phyloP scores from a whole-genome alignment of 345 rosid species.

The Erysimum cheiranthoides region DNA sequence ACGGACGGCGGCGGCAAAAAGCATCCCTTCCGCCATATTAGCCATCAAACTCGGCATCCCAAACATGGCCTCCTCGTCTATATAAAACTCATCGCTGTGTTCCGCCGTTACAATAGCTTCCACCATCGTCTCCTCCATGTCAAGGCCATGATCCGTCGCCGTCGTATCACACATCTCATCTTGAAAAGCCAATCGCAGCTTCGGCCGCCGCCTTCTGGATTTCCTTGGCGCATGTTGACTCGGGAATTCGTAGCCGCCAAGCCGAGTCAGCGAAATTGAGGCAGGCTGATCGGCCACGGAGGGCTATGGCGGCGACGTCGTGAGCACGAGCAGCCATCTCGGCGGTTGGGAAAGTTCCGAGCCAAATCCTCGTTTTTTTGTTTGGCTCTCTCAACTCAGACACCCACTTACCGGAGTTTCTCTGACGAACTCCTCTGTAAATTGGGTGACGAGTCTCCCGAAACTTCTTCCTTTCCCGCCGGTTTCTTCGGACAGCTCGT shows the following conservation, averaged over 20 bases:
- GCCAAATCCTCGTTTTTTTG: slow-evolving; percentile 86
- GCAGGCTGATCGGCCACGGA: slow-evolving; percentile 76
- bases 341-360: slow-evolving; percentile 66
- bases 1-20: no score
- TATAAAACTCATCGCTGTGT: no score
- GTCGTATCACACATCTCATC: slow-evolving; percentile 5
- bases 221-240: slow-evolving; percentile 59
- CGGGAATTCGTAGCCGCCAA: slow-evolving; percentile 72
- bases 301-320: slow-evolving; percentile 77
- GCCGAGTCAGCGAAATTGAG: slow-evolving; percentile 87
- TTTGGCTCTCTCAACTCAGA: slow-evolving; percentile 82
- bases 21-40: no score
- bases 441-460: slow-evolving; percentile 83
- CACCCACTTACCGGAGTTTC: slow-evolving; percentile 87
- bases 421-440: slow-evolving; percentile 21
- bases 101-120: no score
- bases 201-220: slow-evolving; percentile 55
- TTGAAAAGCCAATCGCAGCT: slow-evolving; percentile 36
- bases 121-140: no score
- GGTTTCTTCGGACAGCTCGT: slow-evolving; percentile 71
- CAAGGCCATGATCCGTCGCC: no score
- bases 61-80: no score
- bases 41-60: no score
- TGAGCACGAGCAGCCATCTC: slow-evolving; percentile 98
- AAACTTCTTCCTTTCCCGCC: slow-evolving; percentile 83